Base-by-base conservation (phyloP, 257 asterid genomes). In the Jasminum sambac region DNA sequence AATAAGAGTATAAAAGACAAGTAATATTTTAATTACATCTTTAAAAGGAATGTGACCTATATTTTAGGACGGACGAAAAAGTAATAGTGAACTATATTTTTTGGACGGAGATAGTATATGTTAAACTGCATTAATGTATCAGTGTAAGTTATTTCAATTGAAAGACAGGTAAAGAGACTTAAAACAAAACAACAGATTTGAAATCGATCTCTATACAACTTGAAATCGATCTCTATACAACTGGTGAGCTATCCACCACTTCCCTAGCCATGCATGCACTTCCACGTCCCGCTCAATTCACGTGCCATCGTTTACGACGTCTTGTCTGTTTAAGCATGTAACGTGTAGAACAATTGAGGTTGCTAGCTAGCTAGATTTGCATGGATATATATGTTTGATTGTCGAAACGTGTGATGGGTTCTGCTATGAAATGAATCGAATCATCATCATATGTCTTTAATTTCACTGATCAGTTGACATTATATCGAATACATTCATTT, bases 331-430 rank as follows among this genome's bases (percentile, higher is more conserved):
- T 50, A 43, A 16, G 57, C 43, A 25, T 72, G 59, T 74, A 77
- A 77, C 85, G 78, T 77, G 82, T 81, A 19, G 9, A 37, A 72
- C 67, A 63, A 55, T 71, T 4, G 13, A 57, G 70, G 50, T 57
- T 72, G 76, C 36, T 30, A 30, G 4, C 36, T 30, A 30, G 4
- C 76, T 63, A 69, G 68, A 11, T 38, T 9, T 72, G 81, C 81
- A 71, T 77, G 84, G 73, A 55, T n/a, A n/a, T n/a, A n/a, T n/a
- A n/a, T 55, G 62, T 55, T 40, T 55, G 14, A 55, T 9, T 55
- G 36, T 55, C 23, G 62, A 55, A 55, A 19, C 8, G 62, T 34
- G 34, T 55, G 62, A 55, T 55, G 62, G 8, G 36, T 23, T 55
- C 34, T 30, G n/a, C n/a, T n/a, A n/a, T n/a, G n/a, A n/a, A n/a